Percentiles rank a stretch among this genome's conserved stretches.
These are phyloP conservation scores for Phycomyces nitens DNA, from an alignment of 192 early-diverging fungal species.

Conservation along the genomic window DNA sequence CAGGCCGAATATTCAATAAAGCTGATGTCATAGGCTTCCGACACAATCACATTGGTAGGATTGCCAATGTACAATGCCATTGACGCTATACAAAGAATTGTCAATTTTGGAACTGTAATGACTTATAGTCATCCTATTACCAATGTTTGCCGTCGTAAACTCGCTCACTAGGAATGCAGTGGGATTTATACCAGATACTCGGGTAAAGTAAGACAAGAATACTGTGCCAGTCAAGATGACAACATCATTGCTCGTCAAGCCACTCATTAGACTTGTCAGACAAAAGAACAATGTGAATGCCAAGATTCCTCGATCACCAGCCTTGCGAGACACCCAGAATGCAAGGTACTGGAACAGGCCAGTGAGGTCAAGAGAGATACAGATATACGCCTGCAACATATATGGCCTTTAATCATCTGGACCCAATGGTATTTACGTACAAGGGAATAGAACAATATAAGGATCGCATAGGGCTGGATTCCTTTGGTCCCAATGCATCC, in stretches of 20 bases:
- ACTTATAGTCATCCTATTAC: conserved; percentile 35
- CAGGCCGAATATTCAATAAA: conserved; percentile 78
- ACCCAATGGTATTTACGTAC: conserved; percentile 19
- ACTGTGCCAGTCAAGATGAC: conserved; percentile 78
- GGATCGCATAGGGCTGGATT: conserved; percentile 75
- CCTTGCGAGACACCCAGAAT: conserved; percentile 66
- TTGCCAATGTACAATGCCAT: conserved; percentile 89
- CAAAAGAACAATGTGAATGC: conserved; percentile 70
- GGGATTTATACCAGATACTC: conserved; percentile 56
- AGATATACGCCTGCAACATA: conserved; percentile 64
- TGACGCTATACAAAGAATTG: conserved; percentile 51
- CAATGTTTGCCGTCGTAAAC: conserved; percentile 73
- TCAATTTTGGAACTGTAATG: no score
- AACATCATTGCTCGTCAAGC: conserved; percentile 78
- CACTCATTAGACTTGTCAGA: conserved; percentile 69
- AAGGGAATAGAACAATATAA: conserved; percentile 78
- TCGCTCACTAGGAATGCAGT: conserved; percentile 73
- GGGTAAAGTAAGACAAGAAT: conserved; percentile 73
- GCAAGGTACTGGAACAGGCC: conserved; percentile 76
- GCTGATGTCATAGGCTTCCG: conserved; percentile 69
- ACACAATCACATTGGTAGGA: conserved; percentile 83
- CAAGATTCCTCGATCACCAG: conserved; percentile 51
- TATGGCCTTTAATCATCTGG: no score
- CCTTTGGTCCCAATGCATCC: conserved; percentile 61
- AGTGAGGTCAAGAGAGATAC: conserved; percentile 79